Evolutionary conservation across 1,284 basidiomycete genomes (phyloP), one percentile per base, ranked within the genome.

Genomic region (Cryptococcus amylolentus): DNA sequence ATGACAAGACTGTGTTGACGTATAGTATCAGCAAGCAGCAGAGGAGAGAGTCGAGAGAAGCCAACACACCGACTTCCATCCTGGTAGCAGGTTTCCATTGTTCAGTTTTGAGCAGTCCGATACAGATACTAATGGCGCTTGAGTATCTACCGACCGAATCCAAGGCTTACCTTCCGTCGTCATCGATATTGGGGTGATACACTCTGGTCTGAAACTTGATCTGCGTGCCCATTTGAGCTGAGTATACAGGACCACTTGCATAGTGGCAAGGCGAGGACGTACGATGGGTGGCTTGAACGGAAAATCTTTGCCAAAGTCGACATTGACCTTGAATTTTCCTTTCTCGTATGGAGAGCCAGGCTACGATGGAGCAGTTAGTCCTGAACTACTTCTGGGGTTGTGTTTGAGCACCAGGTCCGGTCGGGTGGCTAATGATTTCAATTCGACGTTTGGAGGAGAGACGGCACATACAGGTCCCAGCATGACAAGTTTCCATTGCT

Each of bases 151-250:
- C 7, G 16, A 13, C 20, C 10, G 41, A n/a, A 13, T 58, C 44
- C 51, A 52, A 31, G 10, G 78, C 86, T 60, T 64, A 89, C 90
- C 81, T 92, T 41, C 91, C 91, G 70, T 95, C 89, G 57, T 91
- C 89, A 63, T 94, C 92, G 70, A 95, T 88, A 52, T 91, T 91
- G 14, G 91, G 91, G 77, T 95, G 91, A 71, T 94, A 94, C 57
- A 92, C 88, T 80, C 87, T 91, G 40, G 91, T 94, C 46, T 80
- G 84, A 78, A 93, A 93, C 43, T 84, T 85, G 57, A 93, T 87
- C 91, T 93, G 56, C 1, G 16, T 18, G 35, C 14, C 35, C 5
- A 45, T 16, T 46, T 39, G 12, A 26, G 10, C 10, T 3, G 23
- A 23, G 23, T 35, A 5, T 28, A 13, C 38, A 50, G 20, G 49